phyloP scores from a whole-genome alignment of 164 flowering plant genomes.

The Aristolochia californica region DNA sequence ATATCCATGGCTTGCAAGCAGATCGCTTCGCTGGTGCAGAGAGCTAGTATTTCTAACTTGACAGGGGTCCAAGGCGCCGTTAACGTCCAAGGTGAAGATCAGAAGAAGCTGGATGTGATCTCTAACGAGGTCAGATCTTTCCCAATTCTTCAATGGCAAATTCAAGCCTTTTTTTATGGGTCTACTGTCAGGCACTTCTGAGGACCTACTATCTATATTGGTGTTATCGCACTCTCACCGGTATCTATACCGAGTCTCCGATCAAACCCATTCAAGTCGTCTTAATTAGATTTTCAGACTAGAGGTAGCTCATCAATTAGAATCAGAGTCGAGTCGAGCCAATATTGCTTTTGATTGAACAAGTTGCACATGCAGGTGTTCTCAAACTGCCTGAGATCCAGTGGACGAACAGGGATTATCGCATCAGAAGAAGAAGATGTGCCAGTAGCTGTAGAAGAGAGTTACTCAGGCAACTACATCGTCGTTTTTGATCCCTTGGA shows the following conservation, averaged over 20 bases:
- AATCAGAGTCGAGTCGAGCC: too few relatives aligned
- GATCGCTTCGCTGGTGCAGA: conserved; percentile 80
- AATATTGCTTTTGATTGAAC: too few relatives aligned
- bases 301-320: too few relatives aligned
- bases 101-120: conserved; percentile 91
- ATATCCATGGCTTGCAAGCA: conserved; percentile 93
- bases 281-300: neutral
- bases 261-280: too few relatives aligned
- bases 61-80: conserved; percentile 87
- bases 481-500: conserved; percentile 70
- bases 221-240: too few relatives aligned
- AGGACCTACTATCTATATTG: too few relatives aligned
- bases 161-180: too few relatives aligned
- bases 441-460: conserved; percentile 69
- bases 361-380: conserved; percentile 42
- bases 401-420: conserved; percentile 60
- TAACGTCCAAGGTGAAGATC: conserved; percentile 89
- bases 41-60: conserved; percentile 71
- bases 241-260: too few relatives aligned
- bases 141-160: too few relatives aligned
- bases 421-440: conserved; percentile 77
- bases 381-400: conserved; percentile 53
- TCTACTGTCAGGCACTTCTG: too few relatives aligned
- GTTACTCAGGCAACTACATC: conserved; percentile 59
- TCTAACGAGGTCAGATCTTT: conserved; percentile 73